phyloP scores from a whole-genome alignment of 192 early-diverging fungal species.

The Coemansia sp. region DNA sequence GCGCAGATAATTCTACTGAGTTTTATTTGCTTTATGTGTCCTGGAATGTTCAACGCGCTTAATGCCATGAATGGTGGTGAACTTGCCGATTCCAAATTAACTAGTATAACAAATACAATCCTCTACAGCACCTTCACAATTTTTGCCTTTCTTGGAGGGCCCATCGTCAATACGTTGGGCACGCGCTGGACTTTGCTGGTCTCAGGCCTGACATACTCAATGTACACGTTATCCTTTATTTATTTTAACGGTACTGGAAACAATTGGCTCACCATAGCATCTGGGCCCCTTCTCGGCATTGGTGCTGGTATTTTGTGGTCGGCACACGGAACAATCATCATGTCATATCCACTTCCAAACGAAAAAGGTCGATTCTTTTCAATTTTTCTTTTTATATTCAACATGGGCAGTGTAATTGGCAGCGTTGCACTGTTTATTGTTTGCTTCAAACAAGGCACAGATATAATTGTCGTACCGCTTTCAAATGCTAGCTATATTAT shows the following conservation, averaged over 20 bases:
- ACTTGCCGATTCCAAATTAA: constrained; percentile 49
- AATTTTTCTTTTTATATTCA: constrained; percentile 83
- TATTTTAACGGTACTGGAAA: constrained; percentile 57
- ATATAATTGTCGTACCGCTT: constrained; percentile 29
- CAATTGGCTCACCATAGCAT: constrained; percentile 60
- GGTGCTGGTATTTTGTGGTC: constrained; percentile 77
- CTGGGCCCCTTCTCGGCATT: constrained; percentile 74
- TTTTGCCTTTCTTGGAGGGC: constrained; percentile 68
- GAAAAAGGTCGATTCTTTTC: constrained; percentile 76
- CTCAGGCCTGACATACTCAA: constrained; percentile 64
- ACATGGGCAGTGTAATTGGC: constrained; percentile 74
- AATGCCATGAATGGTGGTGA: constrained; percentile 60
- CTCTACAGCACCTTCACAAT: constrained; percentile 69
- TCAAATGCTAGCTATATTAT: constrained; percentile 67
- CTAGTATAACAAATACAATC: constrained; percentile 69
- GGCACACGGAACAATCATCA: constrained; percentile 71
- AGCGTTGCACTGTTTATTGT: constrained; percentile 62
- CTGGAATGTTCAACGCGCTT: constrained; percentile 72
- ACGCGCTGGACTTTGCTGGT: constrained; percentile 63
- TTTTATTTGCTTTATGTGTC: constrained; percentile 70
- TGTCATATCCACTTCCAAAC: constrained; percentile 74
- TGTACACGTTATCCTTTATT: constrained; percentile 70
- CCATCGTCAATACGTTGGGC: constrained; percentile 75
- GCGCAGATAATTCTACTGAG: constrained; percentile 64
- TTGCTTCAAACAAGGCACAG: constrained; percentile 43